A percentile compares a stretch with the other conserved stretches of the same genome.
phyloP scores from a whole-genome alignment of 805 yeast genomes.

The Tetrapisispora pingtungensis region DNA sequence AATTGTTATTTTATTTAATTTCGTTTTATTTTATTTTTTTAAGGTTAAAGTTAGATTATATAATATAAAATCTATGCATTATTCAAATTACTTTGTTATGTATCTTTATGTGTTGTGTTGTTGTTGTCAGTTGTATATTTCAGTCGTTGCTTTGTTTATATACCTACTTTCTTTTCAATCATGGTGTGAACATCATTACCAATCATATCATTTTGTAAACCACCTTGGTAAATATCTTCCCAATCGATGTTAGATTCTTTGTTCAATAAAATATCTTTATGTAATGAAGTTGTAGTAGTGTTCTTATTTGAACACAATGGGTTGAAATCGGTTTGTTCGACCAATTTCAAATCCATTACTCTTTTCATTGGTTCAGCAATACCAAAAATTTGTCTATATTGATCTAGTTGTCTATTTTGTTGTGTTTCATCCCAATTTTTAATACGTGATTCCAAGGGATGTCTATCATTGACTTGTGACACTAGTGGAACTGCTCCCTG shows the following conservation, averaged over 20 bases:
- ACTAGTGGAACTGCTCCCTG: slow-evolving; percentile 47
- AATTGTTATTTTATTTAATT: too few relatives aligned
- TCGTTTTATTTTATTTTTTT: too few relatives aligned
- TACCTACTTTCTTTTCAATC: slow-evolving; percentile 55
- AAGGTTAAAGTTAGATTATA: too few relatives aligned
- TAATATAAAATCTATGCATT: too few relatives aligned
- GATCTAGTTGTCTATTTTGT: slow-evolving; percentile 58
- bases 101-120: not conserved
- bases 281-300: slow-evolving; percentile 36
- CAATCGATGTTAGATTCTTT: slow-evolving; percentile 75
- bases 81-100: too few relatives aligned
- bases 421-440: slow-evolving; percentile 74
- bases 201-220: slow-evolving; percentile 28
- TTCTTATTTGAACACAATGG: slow-evolving; percentile 41
- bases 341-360: slow-evolving; percentile 76
- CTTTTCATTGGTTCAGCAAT: slow-evolving; percentile 89
- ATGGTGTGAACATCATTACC: slow-evolving; percentile 57
- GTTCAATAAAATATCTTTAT: slow-evolving; percentile 68
- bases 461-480: slow-evolving; percentile 62
- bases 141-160: slow-evolving; percentile 21
- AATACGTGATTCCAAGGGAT: slow-evolving; percentile 75
- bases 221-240: slow-evolving; percentile 78
- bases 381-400: slow-evolving; percentile 76
- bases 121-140: too few relatives aligned
- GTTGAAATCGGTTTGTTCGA: slow-evolving; percentile 56